phyloP scores from a whole-genome alignment of 345 rosid species.

The Crucihimalaya himalaica region DNA sequence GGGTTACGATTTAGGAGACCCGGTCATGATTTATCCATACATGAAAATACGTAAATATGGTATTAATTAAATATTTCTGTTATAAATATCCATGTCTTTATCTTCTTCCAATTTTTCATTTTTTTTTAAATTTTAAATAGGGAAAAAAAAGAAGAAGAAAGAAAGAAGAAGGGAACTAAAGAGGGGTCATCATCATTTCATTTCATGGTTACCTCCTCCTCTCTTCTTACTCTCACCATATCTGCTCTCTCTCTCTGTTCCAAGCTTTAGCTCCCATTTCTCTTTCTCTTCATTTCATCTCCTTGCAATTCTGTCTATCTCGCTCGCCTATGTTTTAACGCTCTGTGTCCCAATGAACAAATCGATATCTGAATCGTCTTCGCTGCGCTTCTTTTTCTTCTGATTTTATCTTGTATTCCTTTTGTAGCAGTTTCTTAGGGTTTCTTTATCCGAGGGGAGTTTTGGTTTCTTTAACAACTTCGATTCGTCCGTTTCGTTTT shows the following conservation, averaged over 20 bases:
- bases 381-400: background rate
- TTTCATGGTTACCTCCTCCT: slow-evolving; percentile 39
- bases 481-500: slow-evolving; percentile 17
- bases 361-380: slow-evolving; percentile 33
- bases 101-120: background rate
- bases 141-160: background rate
- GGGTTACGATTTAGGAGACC: slow-evolving; percentile 1
- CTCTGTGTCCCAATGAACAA: background rate
- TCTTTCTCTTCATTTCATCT: slow-evolving; percentile 18
- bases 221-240: slow-evolving; percentile 32
- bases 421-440: background rate
- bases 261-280: slow-evolving; percentile 15
- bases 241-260: slow-evolving; percentile 35
- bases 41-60: background rate
- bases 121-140: background rate
- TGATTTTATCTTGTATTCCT: background rate
- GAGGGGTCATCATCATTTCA: slow-evolving; percentile 36
- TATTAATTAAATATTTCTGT: background rate
- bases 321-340: background rate
- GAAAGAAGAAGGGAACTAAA: slow-evolving; percentile 25
- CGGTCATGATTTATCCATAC: slow-evolving; percentile 26
- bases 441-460: background rate
- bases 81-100: slow-evolving; percentile 22
- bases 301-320: background rate
- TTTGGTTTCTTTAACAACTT: background rate